Base-by-base conservation (phyloP, 108 stramenopile genomes). In the Cyclotella cryptica region DNA sequence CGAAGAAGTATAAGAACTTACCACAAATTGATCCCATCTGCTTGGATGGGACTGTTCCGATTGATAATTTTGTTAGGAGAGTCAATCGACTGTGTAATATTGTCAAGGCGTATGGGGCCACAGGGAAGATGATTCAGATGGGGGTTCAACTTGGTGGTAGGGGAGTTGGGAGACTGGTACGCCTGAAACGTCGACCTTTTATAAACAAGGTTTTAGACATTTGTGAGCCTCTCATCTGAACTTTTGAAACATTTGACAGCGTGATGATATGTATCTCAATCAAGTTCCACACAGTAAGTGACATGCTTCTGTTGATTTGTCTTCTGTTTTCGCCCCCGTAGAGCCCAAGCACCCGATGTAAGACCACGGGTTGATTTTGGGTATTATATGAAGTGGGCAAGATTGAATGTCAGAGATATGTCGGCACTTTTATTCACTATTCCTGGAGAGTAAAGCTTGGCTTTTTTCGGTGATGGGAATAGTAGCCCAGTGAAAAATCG, bases 221-320 rank as follows among this genome's bases (percentile, higher is more conserved):
- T 14, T 11, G 5, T 44, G 1, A 21, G 45, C 45, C 15, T 46
- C 60, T 62, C 59, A 62, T 62, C 12, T 55, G 4, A 35, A 35
- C 22, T 55, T 55, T 7, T 2, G 5, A 24, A 0, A 55, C 22
- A 19, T 55, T 55, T 21, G 27, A n/a, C 49, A 90, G 58, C 84
- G 80, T 66, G 81, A 94, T 49, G 86, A 92, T 65, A 52, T 95
- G 81, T 95, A 87, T 71, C 77, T 92, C 15, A 95, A 95, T 67
- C 94, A 95, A 81, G 91, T 92, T 21, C 94, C 94, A 21, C 94
- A 95, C 78, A 92, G 82, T 83, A 45, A 83, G 82, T 83, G 24
- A 64, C 6, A 29, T 30, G 5, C 24, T 44, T 62, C 41, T 46
- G 19, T 52, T 22, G 1, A 44, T 29, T 62, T 55, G 44, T 18